Base-by-base conservation (phyloP, 768 basidiomycete genomes). In the Auriscalpium orientale region DNA sequence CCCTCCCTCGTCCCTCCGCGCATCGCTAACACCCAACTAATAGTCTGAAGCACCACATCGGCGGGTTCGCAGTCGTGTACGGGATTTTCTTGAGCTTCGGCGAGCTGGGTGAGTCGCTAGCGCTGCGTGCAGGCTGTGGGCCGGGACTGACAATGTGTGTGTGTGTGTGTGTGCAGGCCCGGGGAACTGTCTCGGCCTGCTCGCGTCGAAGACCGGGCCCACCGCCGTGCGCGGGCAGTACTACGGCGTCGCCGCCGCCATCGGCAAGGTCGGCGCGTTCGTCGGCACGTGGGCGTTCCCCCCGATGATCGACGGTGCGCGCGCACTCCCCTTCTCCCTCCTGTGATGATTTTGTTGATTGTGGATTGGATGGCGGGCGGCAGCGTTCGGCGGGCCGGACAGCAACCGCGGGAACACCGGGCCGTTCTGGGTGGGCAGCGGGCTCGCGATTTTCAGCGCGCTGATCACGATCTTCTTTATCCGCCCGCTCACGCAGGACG, bases 51-150 rank as follows among this genome's bases (percentile, higher is more conserved):
- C 64, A 73, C 3, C 76, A 89, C 59, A 77, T 91, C 51, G 89
- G 71, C 18, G 89, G 76, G 8, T 93, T 91, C 58, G 86, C 89
- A 35, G 85, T 43, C 36, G 73, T 97, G 8, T 95, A 97, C 63
- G 95, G 94, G 13, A 81, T 97, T 49, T 97, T 97, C 80, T 66
- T 95, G 64, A 84, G 82, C 64, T 86, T 93, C 54, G 95, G 94
- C 49, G 94, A 95, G 72, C 73, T 92, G 22, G 91, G 89, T 77
- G 55, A 35, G 74, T n/a, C 33, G 12, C 16, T 7, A 10, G 22
- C 20, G 12, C 35, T 52, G n/a, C 33, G 13, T 21, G 38, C 36
- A 28, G 20, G 11, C 22, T n/a, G n/a, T n/a, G n/a, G n/a, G 15
- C 4, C 9, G 49, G 8, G 13, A 8, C 40, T 43, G 15, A 43